Percentiles rank a stretch among this genome's conserved stretches.
Evolutionary conservation across 768 basidiomycete species (phyloP).

Genomic region (Russula lepida): DNA sequence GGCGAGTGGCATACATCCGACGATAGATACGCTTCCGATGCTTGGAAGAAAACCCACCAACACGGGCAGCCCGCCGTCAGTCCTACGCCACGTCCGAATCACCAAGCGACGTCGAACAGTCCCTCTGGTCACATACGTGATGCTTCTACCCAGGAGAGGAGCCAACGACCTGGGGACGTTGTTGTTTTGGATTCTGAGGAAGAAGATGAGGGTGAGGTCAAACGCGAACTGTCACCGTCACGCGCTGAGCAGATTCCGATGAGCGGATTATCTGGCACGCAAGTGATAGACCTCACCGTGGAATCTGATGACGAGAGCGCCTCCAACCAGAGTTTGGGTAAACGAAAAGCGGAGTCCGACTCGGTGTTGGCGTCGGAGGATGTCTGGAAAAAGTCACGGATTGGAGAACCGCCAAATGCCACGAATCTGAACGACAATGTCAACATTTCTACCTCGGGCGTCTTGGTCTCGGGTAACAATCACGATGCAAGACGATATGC

Average conservation of each 20-base stretch:
- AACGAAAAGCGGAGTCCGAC: constrained; percentile 50
- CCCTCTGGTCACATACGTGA: neutral
- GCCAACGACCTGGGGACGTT: constrained; percentile 39
- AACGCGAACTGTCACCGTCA: constrained; percentile 66
- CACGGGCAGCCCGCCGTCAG: constrained; percentile 21
- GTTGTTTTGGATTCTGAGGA: constrained; percentile 71
- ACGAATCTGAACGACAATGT: constrained; percentile 18
- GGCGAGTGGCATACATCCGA: constrained; percentile 95
- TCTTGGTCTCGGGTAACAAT: constrained; percentile 13
- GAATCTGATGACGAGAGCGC: constrained; percentile 67
- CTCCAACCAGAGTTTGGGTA: constrained; percentile 32
- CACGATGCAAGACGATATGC: constrained; percentile 17
- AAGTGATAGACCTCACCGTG: constrained; percentile 79
- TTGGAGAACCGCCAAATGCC: constrained; percentile 24
- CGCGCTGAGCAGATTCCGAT: constrained; percentile 26
- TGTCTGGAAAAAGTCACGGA: constrained; percentile 64
- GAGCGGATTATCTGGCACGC: constrained; percentile 16
- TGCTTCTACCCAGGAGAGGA: constrained; percentile 26
- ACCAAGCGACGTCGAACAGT: neutral
- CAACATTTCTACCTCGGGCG: constrained; percentile 13
- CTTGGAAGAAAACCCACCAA: constrained; percentile 56
- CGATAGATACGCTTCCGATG: constrained; percentile 67
- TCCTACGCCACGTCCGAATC: neutral
- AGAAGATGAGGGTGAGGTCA: constrained; percentile 61
- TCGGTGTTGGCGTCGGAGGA: constrained; percentile 49